Evolutionary conservation across 257 asterid genomes (phyloP).

Genomic region (Coffea canephora): DNA sequence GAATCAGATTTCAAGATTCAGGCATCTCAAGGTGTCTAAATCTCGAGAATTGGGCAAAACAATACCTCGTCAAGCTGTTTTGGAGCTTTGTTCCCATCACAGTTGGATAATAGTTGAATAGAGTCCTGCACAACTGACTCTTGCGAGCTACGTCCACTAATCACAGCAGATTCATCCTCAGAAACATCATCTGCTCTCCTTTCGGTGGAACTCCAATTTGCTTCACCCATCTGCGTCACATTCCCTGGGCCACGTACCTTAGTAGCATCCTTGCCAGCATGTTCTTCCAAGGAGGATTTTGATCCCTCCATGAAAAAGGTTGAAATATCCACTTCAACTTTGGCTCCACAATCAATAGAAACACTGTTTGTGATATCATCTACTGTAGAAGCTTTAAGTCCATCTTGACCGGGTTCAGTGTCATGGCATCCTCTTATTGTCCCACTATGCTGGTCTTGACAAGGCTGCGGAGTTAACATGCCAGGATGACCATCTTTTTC

Average conservation of each 20-base stretch:
- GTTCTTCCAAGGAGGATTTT: conserved; percentile 19
- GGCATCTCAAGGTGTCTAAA: background rate
- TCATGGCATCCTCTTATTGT: conserved; percentile 21
- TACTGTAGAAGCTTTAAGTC: conserved; percentile 14
- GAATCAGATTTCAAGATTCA: conserved; percentile 16
- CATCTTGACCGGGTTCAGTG: conserved; percentile 30
- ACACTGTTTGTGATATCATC: conserved; percentile 17
- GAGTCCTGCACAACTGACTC: conserved; percentile 44
- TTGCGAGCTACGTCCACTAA: conserved; percentile 31
- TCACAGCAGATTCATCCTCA: conserved; percentile 33
- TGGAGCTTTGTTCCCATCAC: conserved; percentile 20
- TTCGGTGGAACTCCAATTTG: conserved; percentile 7
- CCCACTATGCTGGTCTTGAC: conserved; percentile 21
- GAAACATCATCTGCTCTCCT: conserved; percentile 22
- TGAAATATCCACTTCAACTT: conserved; percentile 19
- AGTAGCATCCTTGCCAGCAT: conserved; percentile 17
- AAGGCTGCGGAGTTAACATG: conserved; percentile 23
- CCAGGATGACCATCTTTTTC: conserved; percentile 31
- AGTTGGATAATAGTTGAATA: conserved; percentile 33
- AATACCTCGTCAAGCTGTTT: conserved; percentile 48
- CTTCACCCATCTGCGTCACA: conserved; percentile 21
- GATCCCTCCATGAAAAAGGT: conserved; percentile 19
- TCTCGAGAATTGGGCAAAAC: conserved; percentile 11
- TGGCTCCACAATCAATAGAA: conserved; percentile 29
- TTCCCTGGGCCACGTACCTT: conserved; percentile 27